These are phyloP conservation scores for Phytopythium litorale DNA, from an alignment of 352 stramenopile genomes.

Conservation along the genomic window DNA sequence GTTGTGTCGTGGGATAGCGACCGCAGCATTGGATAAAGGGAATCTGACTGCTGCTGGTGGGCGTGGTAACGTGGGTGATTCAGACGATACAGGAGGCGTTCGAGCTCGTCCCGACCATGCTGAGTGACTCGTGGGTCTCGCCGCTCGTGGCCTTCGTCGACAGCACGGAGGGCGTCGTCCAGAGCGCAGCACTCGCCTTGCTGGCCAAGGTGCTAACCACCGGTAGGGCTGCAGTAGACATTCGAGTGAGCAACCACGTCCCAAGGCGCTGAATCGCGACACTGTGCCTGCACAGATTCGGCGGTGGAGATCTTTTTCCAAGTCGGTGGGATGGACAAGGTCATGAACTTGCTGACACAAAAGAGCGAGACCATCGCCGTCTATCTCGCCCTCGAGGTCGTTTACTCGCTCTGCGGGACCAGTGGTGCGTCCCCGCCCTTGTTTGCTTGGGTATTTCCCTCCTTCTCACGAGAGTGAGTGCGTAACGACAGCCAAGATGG, in stretches of 20 bases:
- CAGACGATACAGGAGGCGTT: conserved; percentile 48
- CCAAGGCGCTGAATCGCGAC: not conserved
- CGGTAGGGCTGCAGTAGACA: conserved; percentile 17
- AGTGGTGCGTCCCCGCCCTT: conserved; percentile 29
- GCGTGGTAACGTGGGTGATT: not conserved
- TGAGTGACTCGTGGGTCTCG: conserved; percentile 64
- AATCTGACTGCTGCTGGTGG: not conserved
- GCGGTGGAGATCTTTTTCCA: conserved; percentile 44
- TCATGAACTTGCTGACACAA: conserved; percentile 32
- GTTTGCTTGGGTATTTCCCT: too few relatives aligned
- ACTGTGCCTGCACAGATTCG: conserved; percentile 17
- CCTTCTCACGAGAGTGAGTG: not conserved
- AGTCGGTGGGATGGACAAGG: conserved; percentile 44
- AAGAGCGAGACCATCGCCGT: conserved; percentile 16
- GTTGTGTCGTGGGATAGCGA: not conserved
- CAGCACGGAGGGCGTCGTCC: conserved; percentile 43
- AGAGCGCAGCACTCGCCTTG: conserved; percentile 43
- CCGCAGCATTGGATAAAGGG: not conserved
- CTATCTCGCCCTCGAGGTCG: conserved; percentile 46
- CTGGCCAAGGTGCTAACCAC: conserved; percentile 42
- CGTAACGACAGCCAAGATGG: conserved; percentile 25
- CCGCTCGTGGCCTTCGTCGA: conserved; percentile 54
- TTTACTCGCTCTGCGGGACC: conserved; percentile 42
- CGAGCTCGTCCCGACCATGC: conserved; percentile 39
- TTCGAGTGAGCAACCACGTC: too few relatives aligned